A percentile compares a stretch with the other conserved stretches of the same genome.
Conservation (phyloP, 192 early-diverging fungal genomes). For the Lobosporangium transversale region DNA sequence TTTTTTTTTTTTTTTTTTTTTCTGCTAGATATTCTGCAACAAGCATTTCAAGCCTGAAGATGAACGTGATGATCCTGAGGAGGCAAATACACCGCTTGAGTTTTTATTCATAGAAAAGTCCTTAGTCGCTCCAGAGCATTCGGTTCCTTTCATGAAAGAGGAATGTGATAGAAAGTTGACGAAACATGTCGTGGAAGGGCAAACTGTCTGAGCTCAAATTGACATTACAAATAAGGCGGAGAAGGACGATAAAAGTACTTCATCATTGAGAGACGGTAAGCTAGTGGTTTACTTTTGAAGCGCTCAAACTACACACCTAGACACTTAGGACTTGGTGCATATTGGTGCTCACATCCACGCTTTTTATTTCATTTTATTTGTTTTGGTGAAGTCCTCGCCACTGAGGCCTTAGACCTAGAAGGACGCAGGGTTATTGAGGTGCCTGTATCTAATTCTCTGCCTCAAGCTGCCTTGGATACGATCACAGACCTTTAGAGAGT, state of each 20-base stretch:
- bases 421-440: not conserved
- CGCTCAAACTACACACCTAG: not conserved
- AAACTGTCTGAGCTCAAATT: not conserved
- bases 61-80: not conserved
- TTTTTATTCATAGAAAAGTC: not conserved
- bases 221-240: not conserved
- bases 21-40: too few species aligned
- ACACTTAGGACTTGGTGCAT: not conserved
- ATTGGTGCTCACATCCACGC: not conserved
- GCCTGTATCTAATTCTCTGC: not conserved
- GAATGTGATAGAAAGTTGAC: not conserved
- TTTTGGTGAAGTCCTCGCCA: not conserved
- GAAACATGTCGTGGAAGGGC: not conserved
- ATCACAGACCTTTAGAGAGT: not conserved
- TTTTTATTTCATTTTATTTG: not conserved
- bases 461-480: not conserved
- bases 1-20: not conserved
- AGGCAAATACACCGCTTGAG: not conserved
- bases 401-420: not conserved
- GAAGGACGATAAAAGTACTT: not conserved
- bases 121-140: constrained; percentile 1
- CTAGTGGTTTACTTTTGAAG: not conserved
- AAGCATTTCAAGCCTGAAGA: not conserved
- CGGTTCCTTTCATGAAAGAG: not conserved
- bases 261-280: constrained; percentile 1